Evolutionary conservation across 306 rosid genomes (phyloP).

Genomic region (Inga oerstediana): DNA sequence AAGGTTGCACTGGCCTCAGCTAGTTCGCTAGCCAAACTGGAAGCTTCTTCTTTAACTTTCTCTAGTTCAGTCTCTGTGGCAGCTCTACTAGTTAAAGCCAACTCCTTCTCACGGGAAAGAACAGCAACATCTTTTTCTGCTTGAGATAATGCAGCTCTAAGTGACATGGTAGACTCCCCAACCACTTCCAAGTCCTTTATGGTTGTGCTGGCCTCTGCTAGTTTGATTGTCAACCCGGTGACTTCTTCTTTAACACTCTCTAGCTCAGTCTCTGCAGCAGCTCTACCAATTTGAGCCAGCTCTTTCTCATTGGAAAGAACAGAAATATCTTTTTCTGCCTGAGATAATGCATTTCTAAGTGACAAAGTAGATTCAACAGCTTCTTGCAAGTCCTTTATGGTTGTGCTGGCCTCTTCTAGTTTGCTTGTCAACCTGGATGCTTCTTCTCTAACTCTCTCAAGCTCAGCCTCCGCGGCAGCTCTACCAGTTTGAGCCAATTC

Average conservation of each 20-base stretch:
- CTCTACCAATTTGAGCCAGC: background rate
- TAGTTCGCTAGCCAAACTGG: background rate
- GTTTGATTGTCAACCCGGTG: background rate
- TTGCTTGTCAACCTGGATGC: background rate
- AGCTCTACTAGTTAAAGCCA: background rate
- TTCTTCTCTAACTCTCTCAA: conserved; percentile 8
- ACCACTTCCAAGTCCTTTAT: background rate
- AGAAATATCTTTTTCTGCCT: conserved; percentile 11
- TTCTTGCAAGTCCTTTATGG: background rate
- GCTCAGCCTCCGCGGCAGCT: conserved; percentile 7
- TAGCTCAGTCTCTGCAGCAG: conserved; percentile 10
- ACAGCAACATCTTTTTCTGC: background rate
- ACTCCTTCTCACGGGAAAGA: background rate
- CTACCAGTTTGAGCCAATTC: background rate
- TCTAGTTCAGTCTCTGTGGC: conserved; percentile 5
- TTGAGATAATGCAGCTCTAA: background rate
- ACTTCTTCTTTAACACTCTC: conserved; percentile 5
- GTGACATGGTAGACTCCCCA: background rate
- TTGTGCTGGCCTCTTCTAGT: background rate
- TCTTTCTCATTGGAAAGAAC: conserved; percentile 2
- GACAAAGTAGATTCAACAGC: background rate
- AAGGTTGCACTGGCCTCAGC: conserved; percentile 6
- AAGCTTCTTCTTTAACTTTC: background rate
- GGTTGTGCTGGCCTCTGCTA: background rate
- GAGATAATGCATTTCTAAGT: conserved; percentile 9